Evolutionary conservation across 1,139 yeast genomes (phyloP), one percentile per base, ranked within the genome.

Genomic region (Taphrina wiesneri): DNA sequence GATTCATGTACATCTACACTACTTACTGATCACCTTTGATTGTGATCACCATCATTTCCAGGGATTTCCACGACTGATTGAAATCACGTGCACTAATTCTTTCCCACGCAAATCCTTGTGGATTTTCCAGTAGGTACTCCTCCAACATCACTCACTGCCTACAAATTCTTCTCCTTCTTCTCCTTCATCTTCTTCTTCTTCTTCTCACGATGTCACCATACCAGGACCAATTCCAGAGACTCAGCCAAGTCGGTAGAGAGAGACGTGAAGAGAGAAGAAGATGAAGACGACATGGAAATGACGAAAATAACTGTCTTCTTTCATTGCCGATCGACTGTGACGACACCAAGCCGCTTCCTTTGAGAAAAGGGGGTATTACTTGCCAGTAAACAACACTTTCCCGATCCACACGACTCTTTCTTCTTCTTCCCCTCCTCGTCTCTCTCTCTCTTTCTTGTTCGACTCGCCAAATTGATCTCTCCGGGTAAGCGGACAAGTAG

Each of bases 231-330:
- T 7, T 41, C 13, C 7, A 19, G 46, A 41, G 21, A 32, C 1
- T n/a, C 45, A 15, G n/a, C 4, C n/a, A n/a, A 25, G 51, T 13
- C 51, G 51, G 51, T 13, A 6, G 28, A 19, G 51, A 6, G 51
- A 25, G 19, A 7, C 26, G 19, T 25, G 19, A 17, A 39, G 30
- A 45, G 49, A 45, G 28, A 21, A 28, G 21, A 28, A 30, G 56
- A 52, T 15, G 39, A 43, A 28, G 39, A 56, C 26, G 21, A 30
- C 7, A 13, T 39, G 43, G 64, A 60, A 32, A 51, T 60, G 64
- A 60, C 64, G 64, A 60, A 51, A 60, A 19, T 34, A n/a, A 51
- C 64, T 39, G 64, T 60, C 64, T 60, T 60, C 64, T 60, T 60
- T 60, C 64, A 51, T 19, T 51, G 52, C 64, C 64, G 51, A 60